Conservation (phyloP, 1,139 yeast genomes). For the Pichia sp. region DNA sequence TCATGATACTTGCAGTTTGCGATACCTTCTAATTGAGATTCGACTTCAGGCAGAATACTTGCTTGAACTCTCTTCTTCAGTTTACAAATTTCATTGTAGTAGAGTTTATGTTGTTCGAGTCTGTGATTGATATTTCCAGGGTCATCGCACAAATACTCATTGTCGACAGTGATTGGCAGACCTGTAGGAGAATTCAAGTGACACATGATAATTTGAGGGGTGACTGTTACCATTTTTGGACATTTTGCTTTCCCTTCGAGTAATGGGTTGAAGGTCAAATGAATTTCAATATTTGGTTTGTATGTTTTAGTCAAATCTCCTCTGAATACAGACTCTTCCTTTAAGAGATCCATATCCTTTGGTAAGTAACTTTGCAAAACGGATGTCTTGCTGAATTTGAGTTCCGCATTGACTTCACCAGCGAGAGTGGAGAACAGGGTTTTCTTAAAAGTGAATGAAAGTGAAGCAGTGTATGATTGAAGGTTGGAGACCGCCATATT, state of each 20-base stretch:
- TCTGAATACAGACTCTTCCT: not conserved
- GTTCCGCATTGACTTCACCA: slow-evolving; percentile 8
- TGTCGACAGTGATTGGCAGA: slow-evolving; percentile 19
- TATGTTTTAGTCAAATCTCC: too few species aligned
- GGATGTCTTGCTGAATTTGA: slow-evolving; percentile 4
- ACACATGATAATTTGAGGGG: slow-evolving; percentile 11
- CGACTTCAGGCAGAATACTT: slow-evolving; percentile 7
- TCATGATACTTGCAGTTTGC: slow-evolving; percentile 4
- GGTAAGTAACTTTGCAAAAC: slow-evolving; percentile 14
- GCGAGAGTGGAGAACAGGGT: slow-evolving; percentile 11
- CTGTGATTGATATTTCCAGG: not conserved
- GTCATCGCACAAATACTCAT: slow-evolving; percentile 10
- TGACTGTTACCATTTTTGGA: slow-evolving; percentile 12
- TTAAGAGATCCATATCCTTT: slow-evolving; percentile 1
- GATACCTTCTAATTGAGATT: slow-evolving; percentile 4
- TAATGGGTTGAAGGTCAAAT: slow-evolving; percentile 3
- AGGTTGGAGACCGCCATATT: not conserved
- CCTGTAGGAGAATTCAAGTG: slow-evolving; percentile 13
- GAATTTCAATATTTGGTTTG: not conserved
- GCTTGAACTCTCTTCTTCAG: slow-evolving; percentile 2
- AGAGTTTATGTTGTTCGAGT: slow-evolving; percentile 4
- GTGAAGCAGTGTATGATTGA: not conserved
- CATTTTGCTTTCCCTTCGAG: slow-evolving; percentile 2
- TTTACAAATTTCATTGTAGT: slow-evolving; percentile 5
- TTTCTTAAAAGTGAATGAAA: slow-evolving; percentile 3